A percentile compares a stretch with the other conserved stretches of the same genome.
Conservation (phyloP, 2,329 filamentous ascomycete species). For the Dothidotthia symphoricarpi region DNA sequence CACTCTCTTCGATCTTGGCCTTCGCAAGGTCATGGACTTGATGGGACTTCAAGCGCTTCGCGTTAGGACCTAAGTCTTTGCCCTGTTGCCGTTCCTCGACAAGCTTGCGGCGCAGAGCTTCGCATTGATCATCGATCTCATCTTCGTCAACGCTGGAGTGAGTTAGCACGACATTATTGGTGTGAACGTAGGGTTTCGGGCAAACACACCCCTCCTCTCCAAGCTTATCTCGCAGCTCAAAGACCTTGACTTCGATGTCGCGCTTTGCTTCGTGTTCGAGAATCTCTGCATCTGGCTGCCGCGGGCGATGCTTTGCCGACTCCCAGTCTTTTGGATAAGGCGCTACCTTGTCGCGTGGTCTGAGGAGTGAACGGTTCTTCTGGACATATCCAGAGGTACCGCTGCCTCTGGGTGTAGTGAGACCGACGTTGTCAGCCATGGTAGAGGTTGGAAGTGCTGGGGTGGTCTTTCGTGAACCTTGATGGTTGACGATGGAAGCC, state of each 20-base stretch:
- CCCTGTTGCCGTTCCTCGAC: conserved; percentile 45
- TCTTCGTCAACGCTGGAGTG: conserved; percentile 70
- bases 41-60: conserved; percentile 74
- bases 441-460: conserved; percentile 1
- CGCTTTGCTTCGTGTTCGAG: conserved; percentile 91
- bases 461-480: background rate
- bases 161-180: conserved; percentile 12
- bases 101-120: conserved; percentile 64
- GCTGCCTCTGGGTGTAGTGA: conserved; percentile 88
- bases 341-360: conserved; percentile 73
- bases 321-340: conserved; percentile 75
- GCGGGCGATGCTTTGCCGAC: conserved; percentile 68
- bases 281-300: conserved; percentile 87
- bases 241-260: conserved; percentile 88
- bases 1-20: conserved; percentile 94
- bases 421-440: conserved; percentile 97
- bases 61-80: conserved; percentile 38
- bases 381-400: conserved; percentile 98
- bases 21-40: conserved; percentile 95
- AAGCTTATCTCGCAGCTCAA: conserved; percentile 84
- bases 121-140: conserved; percentile 79
- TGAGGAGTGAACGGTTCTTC: conserved; percentile 86
- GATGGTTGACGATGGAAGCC: conserved; percentile 2
- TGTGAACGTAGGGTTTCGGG: conserved; percentile 35
- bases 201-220: conserved; percentile 70